phyloP scores from a whole-genome alignment of 768 basidiomycete species.

The Leccinum aurantiacum region DNA sequence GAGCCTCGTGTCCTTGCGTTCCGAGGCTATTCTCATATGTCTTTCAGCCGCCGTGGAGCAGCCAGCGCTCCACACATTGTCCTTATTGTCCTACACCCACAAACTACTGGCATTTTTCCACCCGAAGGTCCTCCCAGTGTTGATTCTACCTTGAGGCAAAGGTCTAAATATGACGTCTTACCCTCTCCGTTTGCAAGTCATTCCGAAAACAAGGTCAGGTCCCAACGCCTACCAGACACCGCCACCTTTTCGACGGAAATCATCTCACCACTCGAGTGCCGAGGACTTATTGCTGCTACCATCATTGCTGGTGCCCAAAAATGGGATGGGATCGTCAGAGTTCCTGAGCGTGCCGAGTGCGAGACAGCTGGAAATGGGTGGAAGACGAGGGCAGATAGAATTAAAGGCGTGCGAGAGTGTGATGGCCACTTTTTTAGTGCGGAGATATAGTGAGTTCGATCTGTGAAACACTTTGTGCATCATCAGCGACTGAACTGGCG shows the following conservation, averaged over 20 bases:
- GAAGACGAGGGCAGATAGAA: conserved; percentile 29
- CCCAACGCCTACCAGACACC: conserved; percentile 6
- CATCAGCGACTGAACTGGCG: background rate
- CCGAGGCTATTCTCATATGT: background rate
- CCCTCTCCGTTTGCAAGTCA: conserved; percentile 20
- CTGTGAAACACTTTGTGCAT: background rate
- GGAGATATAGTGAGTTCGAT: conserved; percentile 31
- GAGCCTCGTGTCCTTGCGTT: conserved; percentile 28
- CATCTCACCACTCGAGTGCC: conserved; percentile 41
- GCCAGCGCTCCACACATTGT: conserved; percentile 16
- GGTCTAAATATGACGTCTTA: conserved; percentile 9
- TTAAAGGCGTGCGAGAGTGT: conserved; percentile 22
- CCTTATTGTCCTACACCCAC: conserved; percentile 19
- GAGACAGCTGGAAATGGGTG: conserved; percentile 21
- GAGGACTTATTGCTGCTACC: conserved; percentile 45
- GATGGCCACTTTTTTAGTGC: conserved; percentile 42
- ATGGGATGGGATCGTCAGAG: conserved; percentile 54
- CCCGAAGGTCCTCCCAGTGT: conserved; percentile 17
- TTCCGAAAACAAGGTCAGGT: conserved; percentile 9
- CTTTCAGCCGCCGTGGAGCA: conserved; percentile 46
- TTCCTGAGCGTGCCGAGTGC: conserved; percentile 38
- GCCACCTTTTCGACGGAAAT: conserved; percentile 39
- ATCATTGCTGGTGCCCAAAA: conserved; percentile 32
- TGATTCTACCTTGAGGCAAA: conserved; percentile 17
- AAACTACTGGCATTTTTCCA: conserved; percentile 7